A percentile compares a stretch with the other conserved stretches of the same genome.
Evolutionary conservation across 129 eudicot species (phyloP).

Genomic region (Helichrysum umbraculigerum): DNA sequence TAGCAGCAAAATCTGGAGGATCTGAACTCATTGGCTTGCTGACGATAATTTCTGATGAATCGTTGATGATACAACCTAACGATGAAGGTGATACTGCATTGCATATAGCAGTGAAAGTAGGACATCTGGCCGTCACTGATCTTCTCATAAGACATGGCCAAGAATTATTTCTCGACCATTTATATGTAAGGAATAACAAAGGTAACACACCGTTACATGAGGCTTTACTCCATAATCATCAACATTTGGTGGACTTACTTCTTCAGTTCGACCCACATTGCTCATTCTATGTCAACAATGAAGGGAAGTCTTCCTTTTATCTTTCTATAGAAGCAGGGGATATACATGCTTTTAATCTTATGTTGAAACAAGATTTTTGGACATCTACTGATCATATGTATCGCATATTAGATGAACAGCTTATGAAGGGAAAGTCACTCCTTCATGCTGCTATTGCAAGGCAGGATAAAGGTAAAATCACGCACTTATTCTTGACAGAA

Average conservation of each 20-base stretch:
- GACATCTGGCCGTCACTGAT: constrained; percentile 5
- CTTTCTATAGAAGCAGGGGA: not conserved
- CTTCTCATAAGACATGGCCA: not conserved
- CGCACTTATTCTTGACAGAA: too few relatives aligned
- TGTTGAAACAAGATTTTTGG: not conserved
- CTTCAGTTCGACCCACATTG: constrained; percentile 11
- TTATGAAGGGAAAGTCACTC: not conserved
- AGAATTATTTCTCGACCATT: not conserved
- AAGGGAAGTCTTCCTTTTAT: not conserved
- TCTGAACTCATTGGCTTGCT: constrained; percentile 9
- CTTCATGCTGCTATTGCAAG: not conserved
- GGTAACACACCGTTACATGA: constrained; percentile 49
- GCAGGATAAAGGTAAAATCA: not conserved
- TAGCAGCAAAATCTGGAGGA: constrained; percentile 21
- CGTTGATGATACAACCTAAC: constrained; percentile 17
- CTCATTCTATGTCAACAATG: too few relatives aligned
- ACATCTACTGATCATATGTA: not conserved
- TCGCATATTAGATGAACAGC: not conserved
- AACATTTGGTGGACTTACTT: constrained; percentile 12
- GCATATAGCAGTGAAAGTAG: constrained; percentile 41
- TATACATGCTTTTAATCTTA: not conserved
- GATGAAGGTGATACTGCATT: constrained; percentile 31
- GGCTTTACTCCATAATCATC: constrained; percentile 24
- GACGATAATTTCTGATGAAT: constrained; percentile 4
- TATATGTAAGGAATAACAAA: not conserved